Evolutionary conservation across 345 rosid species (phyloP).

Genomic region (Camelina neglecta): DNA sequence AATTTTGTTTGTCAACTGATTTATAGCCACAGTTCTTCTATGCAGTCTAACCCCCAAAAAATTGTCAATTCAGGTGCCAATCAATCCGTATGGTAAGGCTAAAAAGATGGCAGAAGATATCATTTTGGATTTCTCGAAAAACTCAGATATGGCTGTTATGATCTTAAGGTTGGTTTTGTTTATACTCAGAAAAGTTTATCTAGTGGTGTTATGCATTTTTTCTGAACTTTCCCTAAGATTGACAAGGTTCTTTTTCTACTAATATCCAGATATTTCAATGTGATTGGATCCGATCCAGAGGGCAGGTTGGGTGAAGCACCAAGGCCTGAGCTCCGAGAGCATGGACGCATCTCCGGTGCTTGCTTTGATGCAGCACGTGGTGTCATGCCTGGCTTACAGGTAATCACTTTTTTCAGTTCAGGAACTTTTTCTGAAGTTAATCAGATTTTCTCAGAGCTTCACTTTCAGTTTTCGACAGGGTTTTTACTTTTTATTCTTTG

Average conservation of each 20-base stretch:
- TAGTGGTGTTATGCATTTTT: not conserved
- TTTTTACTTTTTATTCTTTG: constrained; percentile 29
- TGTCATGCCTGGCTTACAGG: constrained; percentile 64
- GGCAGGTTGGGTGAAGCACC: constrained; percentile 80
- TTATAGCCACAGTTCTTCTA: not conserved
- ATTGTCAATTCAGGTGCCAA: constrained; percentile 48
- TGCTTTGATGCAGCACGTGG: constrained; percentile 79
- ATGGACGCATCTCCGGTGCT: constrained; percentile 76
- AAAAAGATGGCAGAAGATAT: constrained; percentile 80
- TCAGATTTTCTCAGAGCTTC: not conserved
- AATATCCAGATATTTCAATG: constrained; percentile 63
- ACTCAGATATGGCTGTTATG: constrained; percentile 68
- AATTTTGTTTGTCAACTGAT: not conserved
- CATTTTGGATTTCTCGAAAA: constrained; percentile 65
- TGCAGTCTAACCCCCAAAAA: not conserved
- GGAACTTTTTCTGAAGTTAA: constrained; percentile 13
- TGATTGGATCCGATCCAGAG: constrained; percentile 73
- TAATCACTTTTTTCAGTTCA: constrained; percentile 16
- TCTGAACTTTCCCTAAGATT: constrained; percentile 2
- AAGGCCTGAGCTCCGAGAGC: constrained; percentile 65
- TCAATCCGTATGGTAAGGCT: constrained; percentile 74
- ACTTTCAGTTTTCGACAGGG: not conserved
- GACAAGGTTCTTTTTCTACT: not conserved
- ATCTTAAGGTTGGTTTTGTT: constrained; percentile 53
- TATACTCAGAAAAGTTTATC: not conserved